Conservation (phyloP, 129 eudicot genomes). For the Lonicera japonica region DNA sequence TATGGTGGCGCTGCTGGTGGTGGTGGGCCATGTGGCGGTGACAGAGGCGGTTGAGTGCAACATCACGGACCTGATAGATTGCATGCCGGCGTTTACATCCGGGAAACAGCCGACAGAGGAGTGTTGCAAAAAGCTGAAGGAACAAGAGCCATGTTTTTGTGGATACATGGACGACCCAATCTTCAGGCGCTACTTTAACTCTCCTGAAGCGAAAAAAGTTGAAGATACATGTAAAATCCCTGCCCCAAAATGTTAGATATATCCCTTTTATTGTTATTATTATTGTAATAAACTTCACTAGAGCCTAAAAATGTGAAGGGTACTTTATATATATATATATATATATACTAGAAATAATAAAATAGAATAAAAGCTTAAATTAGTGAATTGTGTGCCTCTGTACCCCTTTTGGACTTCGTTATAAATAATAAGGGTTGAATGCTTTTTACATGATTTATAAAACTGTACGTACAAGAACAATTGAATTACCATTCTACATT, state of each 20-base stretch:
- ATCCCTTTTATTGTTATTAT: too few relatives aligned
- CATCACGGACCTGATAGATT: not conserved
- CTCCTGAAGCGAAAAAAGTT: conserved; percentile 3
- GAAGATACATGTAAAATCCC: not conserved
- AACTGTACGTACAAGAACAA: too few relatives aligned
- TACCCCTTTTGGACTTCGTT: too few relatives aligned
- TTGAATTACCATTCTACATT: too few relatives aligned
- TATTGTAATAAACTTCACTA: too few relatives aligned
- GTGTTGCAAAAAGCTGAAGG: not conserved
- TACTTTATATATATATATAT: too few relatives aligned
- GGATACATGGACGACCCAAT: not conserved
- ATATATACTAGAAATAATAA: too few relatives aligned
- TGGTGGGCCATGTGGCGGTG: not conserved
- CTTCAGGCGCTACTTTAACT: not conserved
- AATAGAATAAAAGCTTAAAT: too few relatives aligned
- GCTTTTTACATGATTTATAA: too few relatives aligned
- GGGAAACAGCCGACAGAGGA: not conserved
- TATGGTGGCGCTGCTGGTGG: not conserved
- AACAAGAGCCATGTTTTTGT: not conserved
- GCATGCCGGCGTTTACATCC: not conserved
- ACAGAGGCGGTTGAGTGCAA: not conserved
- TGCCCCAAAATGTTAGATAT: not conserved
- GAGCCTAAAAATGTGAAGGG: too few relatives aligned
- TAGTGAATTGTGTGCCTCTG: too few relatives aligned
- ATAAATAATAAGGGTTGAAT: too few relatives aligned